These are phyloP conservation scores for Plasmodium vivax DNA, from an alignment of 169 alveolate species.

Conservation along the genomic window DNA sequence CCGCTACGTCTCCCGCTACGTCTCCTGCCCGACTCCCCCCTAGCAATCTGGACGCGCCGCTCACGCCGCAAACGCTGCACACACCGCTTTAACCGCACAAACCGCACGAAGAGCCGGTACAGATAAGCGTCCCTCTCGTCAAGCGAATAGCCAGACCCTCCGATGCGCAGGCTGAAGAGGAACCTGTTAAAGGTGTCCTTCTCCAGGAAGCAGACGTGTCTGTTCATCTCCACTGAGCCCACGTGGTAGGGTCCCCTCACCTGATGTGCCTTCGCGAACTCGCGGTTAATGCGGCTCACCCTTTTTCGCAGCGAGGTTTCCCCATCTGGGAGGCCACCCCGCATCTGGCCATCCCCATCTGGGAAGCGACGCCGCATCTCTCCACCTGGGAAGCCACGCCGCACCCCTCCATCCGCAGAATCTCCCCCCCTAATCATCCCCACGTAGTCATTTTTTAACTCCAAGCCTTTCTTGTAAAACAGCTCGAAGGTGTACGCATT, in stretches of 20 bases:
- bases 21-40: not conserved
- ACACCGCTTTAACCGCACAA: not conserved
- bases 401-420: not conserved
- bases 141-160: slow-evolving; percentile 4
- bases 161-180: slow-evolving; percentile 18
- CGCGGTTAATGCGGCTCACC: not conserved
- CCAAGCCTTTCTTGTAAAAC: not conserved
- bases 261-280: not conserved
- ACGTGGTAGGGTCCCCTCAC: not conserved
- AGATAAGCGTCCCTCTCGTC: not conserved
- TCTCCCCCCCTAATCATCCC: not conserved
- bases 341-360: too few species aligned
- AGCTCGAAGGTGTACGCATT: slow-evolving; percentile 16
- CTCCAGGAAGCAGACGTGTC: slow-evolving; percentile 22
- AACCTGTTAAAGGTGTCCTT: slow-evolving; percentile 51
- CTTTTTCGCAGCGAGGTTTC: not conserved
- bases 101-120: not conserved
- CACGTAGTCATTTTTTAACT: slow-evolving; percentile 22
- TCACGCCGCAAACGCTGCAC: not conserved
- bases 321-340: too few species aligned
- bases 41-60: not conserved
- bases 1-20: too few species aligned
- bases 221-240: slow-evolving; percentile 10
- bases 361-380: not conserved
- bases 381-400: not conserved